Evolutionary conservation across 2,329 filamentous ascomycete species (phyloP).

Genomic region (Gaeumannomyces tritici): DNA sequence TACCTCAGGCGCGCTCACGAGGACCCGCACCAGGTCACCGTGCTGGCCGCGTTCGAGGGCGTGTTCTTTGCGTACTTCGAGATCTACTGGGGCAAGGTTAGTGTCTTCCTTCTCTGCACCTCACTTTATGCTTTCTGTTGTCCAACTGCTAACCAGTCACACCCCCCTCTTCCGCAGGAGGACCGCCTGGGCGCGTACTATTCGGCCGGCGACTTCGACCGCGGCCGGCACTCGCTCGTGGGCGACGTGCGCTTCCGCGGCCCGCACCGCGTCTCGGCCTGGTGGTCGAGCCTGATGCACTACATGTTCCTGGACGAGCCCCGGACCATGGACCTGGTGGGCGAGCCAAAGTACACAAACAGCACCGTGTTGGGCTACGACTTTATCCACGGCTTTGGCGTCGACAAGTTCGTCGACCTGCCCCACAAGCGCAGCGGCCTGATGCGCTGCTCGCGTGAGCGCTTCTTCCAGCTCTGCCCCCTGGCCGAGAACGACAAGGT

Average conservation of each 20-base stretch:
- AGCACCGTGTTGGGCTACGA: constrained; percentile 65
- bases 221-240: constrained; percentile 48
- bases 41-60: constrained; percentile 64
- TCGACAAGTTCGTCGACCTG: constrained; percentile 64
- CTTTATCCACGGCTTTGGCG: constrained; percentile 60
- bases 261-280: constrained; percentile 49
- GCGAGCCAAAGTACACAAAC: constrained; percentile 66
- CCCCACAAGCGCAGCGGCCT: constrained; percentile 63
- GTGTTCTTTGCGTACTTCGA: constrained; percentile 70
- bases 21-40: constrained; percentile 61
- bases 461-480: constrained; percentile 49
- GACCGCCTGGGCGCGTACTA: constrained; percentile 48
- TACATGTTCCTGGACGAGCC: constrained; percentile 53
- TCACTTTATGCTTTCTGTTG: too few species aligned
- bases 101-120: background rate
- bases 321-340: constrained; percentile 46
- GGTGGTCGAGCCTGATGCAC: constrained; percentile 54
- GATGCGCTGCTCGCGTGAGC: constrained; percentile 53
- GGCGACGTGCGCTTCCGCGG: constrained; percentile 51
- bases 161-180: constrained; percentile 27
- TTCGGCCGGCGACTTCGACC: constrained; percentile 44
- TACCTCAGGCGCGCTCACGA: constrained; percentile 60
- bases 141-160: too few species aligned
- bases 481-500: constrained; percentile 2
- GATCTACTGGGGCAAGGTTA: constrained; percentile 63